Base-by-base conservation (phyloP, 305 asterid species). In the Coffea humblotiana region DNA sequence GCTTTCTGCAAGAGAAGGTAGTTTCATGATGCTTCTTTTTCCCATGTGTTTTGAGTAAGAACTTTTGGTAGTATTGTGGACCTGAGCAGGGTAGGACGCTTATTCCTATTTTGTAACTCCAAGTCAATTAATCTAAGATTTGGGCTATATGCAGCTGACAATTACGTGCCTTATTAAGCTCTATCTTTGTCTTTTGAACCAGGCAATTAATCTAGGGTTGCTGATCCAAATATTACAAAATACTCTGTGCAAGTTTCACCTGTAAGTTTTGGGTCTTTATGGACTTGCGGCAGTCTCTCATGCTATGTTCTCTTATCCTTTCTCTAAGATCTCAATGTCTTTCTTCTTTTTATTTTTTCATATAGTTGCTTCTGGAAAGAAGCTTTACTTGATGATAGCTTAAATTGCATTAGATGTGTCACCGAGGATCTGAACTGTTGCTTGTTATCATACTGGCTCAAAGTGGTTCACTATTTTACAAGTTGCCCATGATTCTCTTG, bases 201-300 rank as follows among this genome's bases (percentile, higher is more conserved):
- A 93, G 99, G 95, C 96, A 73, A 82, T 87, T 83, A 90, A 81
- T 88, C 88, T 80, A 92, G 80, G 82, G 87, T 70, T 74, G 88
- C 82, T 83, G 99, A 95, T 88, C 97, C 94, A 73, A 95, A 88
- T 86, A 81, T 84, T 80, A 92, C 96, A 75, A 93, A 90, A 83
- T 95, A 95, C 81, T 82, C 98, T 4, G 96, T 91, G 72, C 90
- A 88, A 87, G 95, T 95, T 83, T 87, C 93, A 84, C 97, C 98
- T 25, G 99, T 95, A 88, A 92, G 98, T 89, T 81, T 78, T 71
- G 68, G 76, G 74, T 45, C 71, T 65, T 19, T 68, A 5, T 9
- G 5, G 7, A 6, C 21, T 58, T 18, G 21, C 23, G 64, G 6
- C 63, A 70, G 35, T 35, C 23, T 54, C 49, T 37, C 49, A 37